phyloP scores from a whole-genome alignment of 139 green algal genomes.

The Microglena sp. region DNA sequence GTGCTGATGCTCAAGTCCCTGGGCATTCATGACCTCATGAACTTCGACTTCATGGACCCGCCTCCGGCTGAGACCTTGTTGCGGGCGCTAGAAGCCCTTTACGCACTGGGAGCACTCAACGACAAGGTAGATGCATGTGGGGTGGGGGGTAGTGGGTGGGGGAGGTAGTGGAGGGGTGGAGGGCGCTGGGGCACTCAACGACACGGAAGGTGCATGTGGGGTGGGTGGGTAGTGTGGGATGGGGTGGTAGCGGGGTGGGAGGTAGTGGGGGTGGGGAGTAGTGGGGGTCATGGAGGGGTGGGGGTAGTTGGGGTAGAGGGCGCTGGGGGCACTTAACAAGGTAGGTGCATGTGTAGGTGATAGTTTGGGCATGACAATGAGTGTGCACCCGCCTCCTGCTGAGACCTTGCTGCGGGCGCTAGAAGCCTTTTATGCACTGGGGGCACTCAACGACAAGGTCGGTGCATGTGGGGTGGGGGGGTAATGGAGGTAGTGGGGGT shows the following conservation, averaged over 20 bases:
- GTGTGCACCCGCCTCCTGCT: constrained; percentile 75
- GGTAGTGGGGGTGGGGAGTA: too few relatives aligned
- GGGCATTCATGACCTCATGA: constrained; percentile 81
- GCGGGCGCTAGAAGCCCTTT: constrained; percentile 89
- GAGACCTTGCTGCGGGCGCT: constrained; percentile 89
- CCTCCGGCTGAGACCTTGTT: constrained; percentile 86
- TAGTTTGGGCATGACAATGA: too few relatives aligned
- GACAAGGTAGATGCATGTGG: constrained; percentile 42
- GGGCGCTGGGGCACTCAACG: too few relatives aligned
- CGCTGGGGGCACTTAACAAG: too few relatives aligned
- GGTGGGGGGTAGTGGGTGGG: neutral
- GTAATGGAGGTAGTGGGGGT: too few relatives aligned
- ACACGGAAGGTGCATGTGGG: too few relatives aligned
- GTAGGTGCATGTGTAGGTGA: too few relatives aligned
- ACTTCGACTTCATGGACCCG: constrained; percentile 90
- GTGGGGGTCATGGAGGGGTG: too few relatives aligned
- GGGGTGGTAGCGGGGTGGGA: too few relatives aligned
- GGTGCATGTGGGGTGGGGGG: neutral
- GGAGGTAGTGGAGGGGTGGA: neutral
- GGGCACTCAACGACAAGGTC: neutral
- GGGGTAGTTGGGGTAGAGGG: too few relatives aligned
- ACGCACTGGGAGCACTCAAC: constrained; percentile 93
- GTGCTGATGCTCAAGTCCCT: constrained; percentile 92
- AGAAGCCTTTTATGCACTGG: constrained; percentile 87
- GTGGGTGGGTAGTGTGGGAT: too few relatives aligned